A percentile compares a stretch with the other conserved stretches of the same genome.
These are phyloP conservation scores for Talaromyces nanjingensis DNA, from an alignment of 495 filamentous ascomycete genomes.

Conservation along the genomic window DNA sequence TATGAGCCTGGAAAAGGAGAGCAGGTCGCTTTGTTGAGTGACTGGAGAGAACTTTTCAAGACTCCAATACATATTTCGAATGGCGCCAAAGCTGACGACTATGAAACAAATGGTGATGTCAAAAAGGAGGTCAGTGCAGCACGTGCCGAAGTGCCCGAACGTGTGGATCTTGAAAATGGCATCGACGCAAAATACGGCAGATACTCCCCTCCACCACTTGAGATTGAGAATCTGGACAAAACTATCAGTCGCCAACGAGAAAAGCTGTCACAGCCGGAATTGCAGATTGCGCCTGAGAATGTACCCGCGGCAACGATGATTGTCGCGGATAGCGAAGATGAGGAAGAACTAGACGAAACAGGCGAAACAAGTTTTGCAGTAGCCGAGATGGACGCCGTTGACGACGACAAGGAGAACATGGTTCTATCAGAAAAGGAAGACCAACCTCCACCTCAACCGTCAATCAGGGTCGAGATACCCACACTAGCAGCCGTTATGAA, in stretches of 20 bases:
- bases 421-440: neutral
- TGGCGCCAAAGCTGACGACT: neutral
- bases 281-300: neutral
- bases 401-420: neutral
- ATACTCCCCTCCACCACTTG: slow-evolving; percentile 6
- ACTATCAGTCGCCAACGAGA: slow-evolving; percentile 1
- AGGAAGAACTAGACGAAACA: neutral
- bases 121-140: neutral
- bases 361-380: neutral
- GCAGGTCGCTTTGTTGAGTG: slow-evolving; percentile 39
- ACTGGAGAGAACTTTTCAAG: slow-evolving; percentile 48
- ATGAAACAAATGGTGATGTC: neutral
- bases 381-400: neutral
- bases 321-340: slow-evolving; percentile 5
- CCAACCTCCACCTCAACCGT: neutral
- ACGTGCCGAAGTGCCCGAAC: neutral
- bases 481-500: slow-evolving; percentile 2
- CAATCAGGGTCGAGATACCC: slow-evolving; percentile 5
- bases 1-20: slow-evolving; percentile 33
- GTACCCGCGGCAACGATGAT: neutral
- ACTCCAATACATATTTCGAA: slow-evolving; percentile 15
- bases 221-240: slow-evolving; percentile 6
- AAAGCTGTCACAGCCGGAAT: neutral
- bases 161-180: neutral
- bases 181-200: neutral